Conservation (phyloP, 169 alveolate genomes). For the Eimeria brunetti region DNA sequence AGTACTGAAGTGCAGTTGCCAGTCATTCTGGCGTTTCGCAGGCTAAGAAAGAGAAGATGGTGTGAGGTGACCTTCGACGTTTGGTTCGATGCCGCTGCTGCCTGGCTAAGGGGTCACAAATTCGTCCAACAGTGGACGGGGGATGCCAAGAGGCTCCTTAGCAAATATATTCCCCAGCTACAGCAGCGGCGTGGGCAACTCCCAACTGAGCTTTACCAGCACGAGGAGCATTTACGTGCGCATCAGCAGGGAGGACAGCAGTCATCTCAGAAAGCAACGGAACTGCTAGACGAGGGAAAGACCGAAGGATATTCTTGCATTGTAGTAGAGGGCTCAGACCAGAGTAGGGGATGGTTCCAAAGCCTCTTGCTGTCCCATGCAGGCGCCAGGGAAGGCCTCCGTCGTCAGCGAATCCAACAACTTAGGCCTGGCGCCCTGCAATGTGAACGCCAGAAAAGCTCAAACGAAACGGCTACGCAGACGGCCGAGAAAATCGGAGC, state of each 20-base stretch:
- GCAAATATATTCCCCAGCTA: conserved; percentile 12
- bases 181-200: conserved; percentile 9
- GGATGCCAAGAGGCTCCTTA: conserved; percentile 6
- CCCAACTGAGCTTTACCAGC: not conserved
- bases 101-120: conserved; percentile 81
- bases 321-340: conserved; percentile 91
- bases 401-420: conserved; percentile 19
- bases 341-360: conserved; percentile 93
- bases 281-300: not conserved
- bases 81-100: conserved; percentile 93
- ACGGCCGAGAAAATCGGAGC: not conserved
- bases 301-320: conserved; percentile 39
- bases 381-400: conserved; percentile 69
- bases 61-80: conserved; percentile 85
- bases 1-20: not conserved
- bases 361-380: conserved; percentile 84
- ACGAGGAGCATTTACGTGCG: not conserved
- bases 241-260: conserved; percentile 17
- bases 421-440: not conserved
- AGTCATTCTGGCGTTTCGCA: not conserved
- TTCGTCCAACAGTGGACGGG: conserved; percentile 54
- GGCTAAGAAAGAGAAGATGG: conserved; percentile 28
- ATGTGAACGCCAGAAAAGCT: not conserved
- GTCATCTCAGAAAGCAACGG: conserved; percentile 5
- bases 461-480: not conserved